phyloP scores from a whole-genome alignment of 2,329 filamentous ascomycete genomes.

The Cryoendolithus antarcticus region DNA sequence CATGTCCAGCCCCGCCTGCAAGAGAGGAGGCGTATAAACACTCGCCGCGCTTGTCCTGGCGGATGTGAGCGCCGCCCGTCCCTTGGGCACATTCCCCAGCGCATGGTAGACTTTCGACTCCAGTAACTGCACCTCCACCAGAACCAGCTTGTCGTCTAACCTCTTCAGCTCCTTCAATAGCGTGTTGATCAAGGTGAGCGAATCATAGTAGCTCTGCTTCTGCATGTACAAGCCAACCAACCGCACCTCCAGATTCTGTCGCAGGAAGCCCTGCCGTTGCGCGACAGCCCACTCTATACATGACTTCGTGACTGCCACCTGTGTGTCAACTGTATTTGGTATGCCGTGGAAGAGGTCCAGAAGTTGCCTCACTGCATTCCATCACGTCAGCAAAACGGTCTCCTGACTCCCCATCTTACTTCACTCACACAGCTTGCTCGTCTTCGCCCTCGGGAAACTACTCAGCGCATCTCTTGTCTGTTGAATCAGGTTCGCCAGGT shows the following conservation, averaged over 20 bases:
- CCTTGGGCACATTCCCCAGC: conserved; percentile 90
- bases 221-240: conserved; percentile 91
- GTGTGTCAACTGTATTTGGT: conserved; percentile 85
- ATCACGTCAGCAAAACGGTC: background rate
- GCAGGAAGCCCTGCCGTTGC: conserved; percentile 87
- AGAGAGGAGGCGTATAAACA: conserved; percentile 87
- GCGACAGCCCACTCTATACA: conserved; percentile 99
- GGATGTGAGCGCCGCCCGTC: conserved; percentile 83
- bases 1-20: conserved; percentile 97
- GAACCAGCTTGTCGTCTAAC: conserved; percentile 92
- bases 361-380: conserved; percentile 64
- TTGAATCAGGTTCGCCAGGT: conserved; percentile 80
- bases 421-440: conserved; percentile 82
- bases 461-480: conserved; percentile 84
- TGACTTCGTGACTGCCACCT: conserved; percentile 91
- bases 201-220: conserved; percentile 95
- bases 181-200: conserved; percentile 89
- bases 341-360: conserved; percentile 92
- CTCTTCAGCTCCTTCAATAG: conserved; percentile 95
- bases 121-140: conserved; percentile 94
- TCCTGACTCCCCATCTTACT: background rate
- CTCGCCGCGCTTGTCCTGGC: conserved; percentile 91
- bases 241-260: conserved; percentile 94
- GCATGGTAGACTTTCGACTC: conserved; percentile 97
- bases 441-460: conserved; percentile 97